A percentile compares a stretch with the other conserved stretches of the same genome.
phyloP scores from a whole-genome alignment of 345 rosid genomes.

The Eucalyptus erythrocorys region DNA sequence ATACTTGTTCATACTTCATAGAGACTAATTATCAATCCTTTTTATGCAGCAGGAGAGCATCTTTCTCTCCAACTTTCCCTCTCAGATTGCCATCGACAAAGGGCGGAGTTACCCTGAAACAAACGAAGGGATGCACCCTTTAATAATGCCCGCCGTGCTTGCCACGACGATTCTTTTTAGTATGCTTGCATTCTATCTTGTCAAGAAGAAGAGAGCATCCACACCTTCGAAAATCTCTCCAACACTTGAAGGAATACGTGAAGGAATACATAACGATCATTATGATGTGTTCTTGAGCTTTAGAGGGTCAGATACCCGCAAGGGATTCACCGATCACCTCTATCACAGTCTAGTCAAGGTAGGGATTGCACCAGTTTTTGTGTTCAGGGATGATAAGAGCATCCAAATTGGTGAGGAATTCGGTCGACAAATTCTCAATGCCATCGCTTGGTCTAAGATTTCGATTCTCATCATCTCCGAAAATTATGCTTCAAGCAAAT shows the following conservation, averaged over 20 bases:
- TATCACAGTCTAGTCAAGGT: fast-evolving
- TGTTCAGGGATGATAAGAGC: neutral
- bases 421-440: fast-evolving
- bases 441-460: fast-evolving
- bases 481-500: neutral
- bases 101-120: no score
- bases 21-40: no score
- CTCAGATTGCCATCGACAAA: no score
- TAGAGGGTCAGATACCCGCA: neutral
- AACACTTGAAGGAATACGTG: no score
- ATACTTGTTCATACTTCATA: neutral
- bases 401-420: neutral
- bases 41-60: no score
- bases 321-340: neutral
- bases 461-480: fast-evolving
- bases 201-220: neutral
- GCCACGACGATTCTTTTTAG: no score
- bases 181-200: no score
- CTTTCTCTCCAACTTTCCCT: no score
- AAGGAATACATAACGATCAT: no score
- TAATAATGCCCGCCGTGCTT: no score
- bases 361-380: fast-evolving
- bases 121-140: no score
- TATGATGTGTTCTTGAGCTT: neutral
- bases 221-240: neutral